Evolutionary conservation across 257 asterid species (phyloP).

Genomic region (Solanum rostratum): DNA sequence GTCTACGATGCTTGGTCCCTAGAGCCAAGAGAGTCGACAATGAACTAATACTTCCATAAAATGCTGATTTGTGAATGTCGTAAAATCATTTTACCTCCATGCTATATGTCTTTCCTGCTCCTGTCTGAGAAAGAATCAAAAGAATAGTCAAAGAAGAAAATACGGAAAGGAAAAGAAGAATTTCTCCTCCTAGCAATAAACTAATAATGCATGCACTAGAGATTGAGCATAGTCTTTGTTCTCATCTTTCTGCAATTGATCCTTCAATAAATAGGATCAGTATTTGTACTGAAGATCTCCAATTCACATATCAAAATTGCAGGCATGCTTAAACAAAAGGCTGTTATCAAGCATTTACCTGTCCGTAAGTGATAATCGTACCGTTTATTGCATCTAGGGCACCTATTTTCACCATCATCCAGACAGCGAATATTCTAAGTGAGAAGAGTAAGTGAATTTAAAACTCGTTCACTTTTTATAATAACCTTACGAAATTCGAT

Average conservation of each 20-base stretch:
- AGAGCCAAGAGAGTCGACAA: not conserved
- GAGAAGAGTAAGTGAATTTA: not conserved
- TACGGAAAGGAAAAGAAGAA: not conserved
- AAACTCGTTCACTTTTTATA: not conserved
- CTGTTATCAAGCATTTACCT: conserved; percentile 31
- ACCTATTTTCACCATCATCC: conserved; percentile 23
- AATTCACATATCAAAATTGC: not conserved
- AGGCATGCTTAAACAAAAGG: not conserved
- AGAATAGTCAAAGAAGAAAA: not conserved
- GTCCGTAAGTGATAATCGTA: conserved; percentile 70
- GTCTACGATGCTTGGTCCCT: conserved; percentile 66
- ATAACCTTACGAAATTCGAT: not conserved
- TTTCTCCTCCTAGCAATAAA: not conserved
- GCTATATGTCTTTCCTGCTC: conserved; percentile 91
- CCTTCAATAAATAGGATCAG: not conserved
- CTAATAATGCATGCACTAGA: not conserved
- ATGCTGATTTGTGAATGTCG: not conserved
- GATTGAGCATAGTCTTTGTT: not conserved
- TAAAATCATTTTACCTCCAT: conserved; percentile 55
- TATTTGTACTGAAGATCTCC: not conserved
- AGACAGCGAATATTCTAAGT: not conserved
- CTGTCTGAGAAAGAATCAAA: conserved; percentile 45
- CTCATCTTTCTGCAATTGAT: not conserved
- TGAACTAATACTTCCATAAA: not conserved
- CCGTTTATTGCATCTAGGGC: conserved; percentile 64